Evolutionary conservation across 2,329 filamentous ascomycete genomes (phyloP).

Genomic region (Elsinoe fawcettii): DNA sequence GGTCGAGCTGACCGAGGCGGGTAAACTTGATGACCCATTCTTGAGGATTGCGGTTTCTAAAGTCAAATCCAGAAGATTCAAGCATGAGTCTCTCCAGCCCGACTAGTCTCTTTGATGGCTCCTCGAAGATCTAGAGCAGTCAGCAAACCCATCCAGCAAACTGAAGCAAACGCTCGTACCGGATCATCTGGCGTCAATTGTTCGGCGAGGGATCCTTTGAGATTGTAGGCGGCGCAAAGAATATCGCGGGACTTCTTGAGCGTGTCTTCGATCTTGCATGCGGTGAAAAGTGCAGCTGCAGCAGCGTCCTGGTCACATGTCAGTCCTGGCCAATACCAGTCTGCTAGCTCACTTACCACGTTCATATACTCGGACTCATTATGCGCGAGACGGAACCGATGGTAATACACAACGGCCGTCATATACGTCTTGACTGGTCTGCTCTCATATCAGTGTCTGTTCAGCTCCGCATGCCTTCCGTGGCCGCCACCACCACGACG

Average conservation of each 20-base stretch:
- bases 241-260: conserved; percentile 95
- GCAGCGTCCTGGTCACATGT: conserved; percentile 60
- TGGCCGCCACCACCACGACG: not conserved
- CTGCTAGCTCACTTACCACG: conserved; percentile 33
- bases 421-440: conserved; percentile 87
- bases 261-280: conserved; percentile 96
- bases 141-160: conserved; percentile 4
- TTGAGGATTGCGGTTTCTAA: conserved; percentile 80
- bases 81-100: conserved; percentile 87
- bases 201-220: conserved; percentile 59
- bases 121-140: conserved; percentile 64
- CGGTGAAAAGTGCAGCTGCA: conserved; percentile 78
- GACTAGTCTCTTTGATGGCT: conserved; percentile 70
- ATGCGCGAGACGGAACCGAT: conserved; percentile 83
- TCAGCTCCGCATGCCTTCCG: not conserved
- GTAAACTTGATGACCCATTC: conserved; percentile 71
- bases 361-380: conserved; percentile 80
- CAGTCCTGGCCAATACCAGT: not conserved
- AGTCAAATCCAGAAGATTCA: conserved; percentile 89
- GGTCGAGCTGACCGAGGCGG: conserved; percentile 17
- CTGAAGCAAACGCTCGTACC: conserved; percentile 40
- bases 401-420: conserved; percentile 85
- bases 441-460: conserved; percentile 11
- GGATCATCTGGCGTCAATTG: conserved; percentile 72
- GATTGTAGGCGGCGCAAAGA: conserved; percentile 79